Evolutionary conservation across 352 stramenopile species (phyloP).

Genomic region (Phytophthora pseudosyringae): DNA sequence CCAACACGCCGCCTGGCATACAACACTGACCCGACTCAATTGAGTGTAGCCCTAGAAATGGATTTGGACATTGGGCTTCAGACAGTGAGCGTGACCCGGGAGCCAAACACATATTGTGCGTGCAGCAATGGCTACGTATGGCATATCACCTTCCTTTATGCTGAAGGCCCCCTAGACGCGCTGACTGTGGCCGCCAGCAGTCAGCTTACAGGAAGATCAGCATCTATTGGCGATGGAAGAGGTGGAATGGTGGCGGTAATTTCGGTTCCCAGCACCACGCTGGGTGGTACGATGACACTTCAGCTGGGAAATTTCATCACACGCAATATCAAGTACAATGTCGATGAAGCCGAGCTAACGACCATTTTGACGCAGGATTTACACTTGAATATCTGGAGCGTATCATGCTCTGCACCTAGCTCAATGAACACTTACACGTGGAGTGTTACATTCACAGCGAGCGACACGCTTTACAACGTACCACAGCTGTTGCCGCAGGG

Average conservation of each 20-base stretch:
- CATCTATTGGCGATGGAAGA: constrained; percentile 69
- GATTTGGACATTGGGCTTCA: constrained; percentile 75
- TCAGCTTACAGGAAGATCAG: constrained; percentile 58
- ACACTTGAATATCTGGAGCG: constrained; percentile 53
- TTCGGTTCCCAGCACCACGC: constrained; percentile 63
- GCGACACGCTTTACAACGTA: constrained; percentile 68
- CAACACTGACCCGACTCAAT: constrained; percentile 71
- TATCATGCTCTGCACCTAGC: constrained; percentile 51
- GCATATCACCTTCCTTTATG: constrained; percentile 81
- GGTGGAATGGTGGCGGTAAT: constrained; percentile 46
- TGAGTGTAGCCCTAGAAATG: constrained; percentile 74
- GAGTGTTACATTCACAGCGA: constrained; percentile 80
- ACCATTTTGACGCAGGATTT: constrained; percentile 74
- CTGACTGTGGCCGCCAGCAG: constrained; percentile 44
- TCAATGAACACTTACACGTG: constrained; percentile 66
- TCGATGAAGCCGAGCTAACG: constrained; percentile 57
- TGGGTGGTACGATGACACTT: constrained; percentile 73
- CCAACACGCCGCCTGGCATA: constrained; percentile 65
- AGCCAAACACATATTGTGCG: constrained; percentile 72
- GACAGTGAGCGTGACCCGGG: constrained; percentile 60
- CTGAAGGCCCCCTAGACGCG: constrained; percentile 58
- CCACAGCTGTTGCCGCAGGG: constrained; percentile 55
- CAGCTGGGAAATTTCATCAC: constrained; percentile 62
- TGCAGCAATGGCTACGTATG: constrained; percentile 78
- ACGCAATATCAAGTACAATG: constrained; percentile 72